Evolutionary conservation across 192 early-diverging fungal species (phyloP), one percentile per base, ranked within the genome.

Genomic region (Entomortierella chlamydospora): DNA sequence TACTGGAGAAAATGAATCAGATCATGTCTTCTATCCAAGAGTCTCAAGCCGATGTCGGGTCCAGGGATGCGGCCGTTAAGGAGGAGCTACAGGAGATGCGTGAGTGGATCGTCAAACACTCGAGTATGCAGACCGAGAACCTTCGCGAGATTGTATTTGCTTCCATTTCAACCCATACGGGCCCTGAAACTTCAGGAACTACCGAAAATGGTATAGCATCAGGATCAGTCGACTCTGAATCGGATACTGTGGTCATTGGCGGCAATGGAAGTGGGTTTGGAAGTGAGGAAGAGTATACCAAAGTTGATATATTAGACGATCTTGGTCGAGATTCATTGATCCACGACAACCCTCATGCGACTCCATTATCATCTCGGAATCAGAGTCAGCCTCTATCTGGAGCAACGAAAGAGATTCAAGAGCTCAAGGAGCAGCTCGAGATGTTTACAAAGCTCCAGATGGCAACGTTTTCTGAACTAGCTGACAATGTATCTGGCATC

Each of bases 371-470:
- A 4, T 42, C 23, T n/a, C 26, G 20, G 15, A 30, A 25, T 26
- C n/a, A 43, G 25, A 29, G 30, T 37, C 30, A 49, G 22, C 2
- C 60, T 13, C 22, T 45, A 1, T 26, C 6, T 12, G 45, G 13
- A 31, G n/a, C 45, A 11, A 20, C 47, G 18, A 57, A 52, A 18
- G 65, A 63, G 37, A 63, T 76, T 0, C 64, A 70, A 17, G 76
- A 64, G 10, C 56, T 79, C 13, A 63, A 64, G 49, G 76, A 79
- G 9, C 68, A 79, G 47, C 51, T 79, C 9, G 76, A 79, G 31
- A 79, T 70, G 67, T 79, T 70, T 57, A 79, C 76, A 8, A 70
- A 64, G 26, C 39, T 79, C 8, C 76, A 79, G 42, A 79, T 79
- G 68, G 76, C 76, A 10, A 79, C 67, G 1, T 60, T 79, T 49